phyloP scores from a whole-genome alignment of 2,329 filamentous ascomycete genomes.

The Alternaria sp. region DNA sequence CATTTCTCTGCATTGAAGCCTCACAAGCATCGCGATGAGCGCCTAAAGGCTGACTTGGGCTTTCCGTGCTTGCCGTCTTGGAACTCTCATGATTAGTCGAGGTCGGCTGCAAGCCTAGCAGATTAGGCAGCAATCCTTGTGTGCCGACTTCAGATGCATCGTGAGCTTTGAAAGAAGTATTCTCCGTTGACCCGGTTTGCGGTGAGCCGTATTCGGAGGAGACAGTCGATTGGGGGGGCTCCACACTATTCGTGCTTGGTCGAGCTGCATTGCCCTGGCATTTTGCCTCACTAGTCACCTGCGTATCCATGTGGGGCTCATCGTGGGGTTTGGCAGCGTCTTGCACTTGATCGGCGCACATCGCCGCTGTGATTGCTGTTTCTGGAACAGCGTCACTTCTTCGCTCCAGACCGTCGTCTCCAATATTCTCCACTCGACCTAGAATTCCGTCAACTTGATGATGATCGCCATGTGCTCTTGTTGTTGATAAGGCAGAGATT shows the following conservation, averaged over 20 bases:
- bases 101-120: not conserved
- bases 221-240: not conserved
- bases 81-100: not conserved
- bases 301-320: constrained; percentile 5
- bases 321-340: not conserved
- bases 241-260: not conserved
- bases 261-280: not conserved
- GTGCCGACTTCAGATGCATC: not conserved
- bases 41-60: not conserved
- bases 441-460: not conserved
- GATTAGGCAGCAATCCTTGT: not conserved
- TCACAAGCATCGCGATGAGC: not conserved
- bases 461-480: not conserved
- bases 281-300: not conserved
- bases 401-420: constrained; percentile 2
- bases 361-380: constrained; percentile 5
- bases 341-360: constrained; percentile 6
- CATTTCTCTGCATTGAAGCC: not conserved
- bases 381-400: constrained; percentile 1
- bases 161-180: not conserved
- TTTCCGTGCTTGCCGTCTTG: not conserved
- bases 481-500: not conserved
- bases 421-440: not conserved
- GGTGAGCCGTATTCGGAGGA: not conserved
- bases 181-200: not conserved